phyloP scores from a whole-genome alignment of 495 filamentous ascomycete species.

The Penicillium argentinense region DNA sequence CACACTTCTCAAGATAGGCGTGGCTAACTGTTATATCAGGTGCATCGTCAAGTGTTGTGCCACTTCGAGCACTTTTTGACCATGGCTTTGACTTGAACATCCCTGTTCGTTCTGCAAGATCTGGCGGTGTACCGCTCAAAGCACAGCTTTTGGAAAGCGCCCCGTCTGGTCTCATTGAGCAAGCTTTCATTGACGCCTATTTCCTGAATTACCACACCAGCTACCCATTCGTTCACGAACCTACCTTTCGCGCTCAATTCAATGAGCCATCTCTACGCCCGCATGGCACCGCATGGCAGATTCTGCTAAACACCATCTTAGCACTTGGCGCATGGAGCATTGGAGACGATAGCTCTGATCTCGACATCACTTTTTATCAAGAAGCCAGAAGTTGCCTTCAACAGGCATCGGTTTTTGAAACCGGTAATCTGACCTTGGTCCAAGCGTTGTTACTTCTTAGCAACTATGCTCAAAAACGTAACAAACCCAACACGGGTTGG shows the following conservation, averaged over 20 bases:
- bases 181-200: slow-evolving; percentile 52
- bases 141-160: slow-evolving; percentile 43
- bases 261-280: slow-evolving; percentile 50
- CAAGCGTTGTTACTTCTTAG: slow-evolving; percentile 53
- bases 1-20: background rate
- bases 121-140: slow-evolving; percentile 37
- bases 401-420: slow-evolving; percentile 49
- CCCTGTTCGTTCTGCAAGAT: slow-evolving; percentile 32
- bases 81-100: slow-evolving; percentile 50
- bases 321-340: slow-evolving; percentile 54
- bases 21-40: slow-evolving; percentile 25
- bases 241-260: slow-evolving; percentile 55
- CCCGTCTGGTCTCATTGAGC: slow-evolving; percentile 44
- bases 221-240: slow-evolving; percentile 57
- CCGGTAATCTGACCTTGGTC: slow-evolving; percentile 51
- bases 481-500: slow-evolving; percentile 58
- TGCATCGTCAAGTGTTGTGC: slow-evolving; percentile 48
- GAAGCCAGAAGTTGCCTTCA: slow-evolving; percentile 45
- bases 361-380: slow-evolving; percentile 51
- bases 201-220: slow-evolving; percentile 53
- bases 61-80: slow-evolving; percentile 43
- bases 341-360: slow-evolving; percentile 47
- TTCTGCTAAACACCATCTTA: slow-evolving; percentile 51
- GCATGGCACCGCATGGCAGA: slow-evolving; percentile 51
- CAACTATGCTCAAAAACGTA: slow-evolving; percentile 55